phyloP scores from a whole-genome alignment of 2,329 filamentous ascomycete species.

The Beauveria bassiana region DNA sequence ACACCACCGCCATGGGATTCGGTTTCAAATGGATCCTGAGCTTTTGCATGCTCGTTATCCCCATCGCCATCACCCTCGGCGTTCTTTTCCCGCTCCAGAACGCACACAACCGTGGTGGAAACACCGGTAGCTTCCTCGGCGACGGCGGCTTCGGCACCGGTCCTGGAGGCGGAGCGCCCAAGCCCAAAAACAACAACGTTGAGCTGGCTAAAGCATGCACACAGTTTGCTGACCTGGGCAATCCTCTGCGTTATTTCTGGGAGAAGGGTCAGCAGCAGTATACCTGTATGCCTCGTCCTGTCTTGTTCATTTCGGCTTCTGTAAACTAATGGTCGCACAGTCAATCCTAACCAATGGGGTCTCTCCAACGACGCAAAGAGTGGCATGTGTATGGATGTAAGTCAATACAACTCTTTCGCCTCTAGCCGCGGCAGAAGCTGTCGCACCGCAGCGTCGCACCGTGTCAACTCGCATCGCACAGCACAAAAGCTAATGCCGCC shows the following conservation, averaged over 20 bases:
- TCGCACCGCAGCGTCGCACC: constrained; percentile 3
- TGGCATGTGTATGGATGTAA: constrained; percentile 44
- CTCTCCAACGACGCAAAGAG: constrained; percentile 30
- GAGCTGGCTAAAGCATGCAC: constrained; percentile 33
- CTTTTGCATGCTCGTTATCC: constrained; percentile 40
- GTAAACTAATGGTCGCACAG: constrained; percentile 22
- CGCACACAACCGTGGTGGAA: constrained; percentile 33
- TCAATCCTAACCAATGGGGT: constrained; percentile 51
- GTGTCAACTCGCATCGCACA: neutral
- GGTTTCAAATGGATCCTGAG: constrained; percentile 39
- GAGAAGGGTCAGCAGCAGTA: constrained; percentile 32
- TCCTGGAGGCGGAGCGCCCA: constrained; percentile 13
- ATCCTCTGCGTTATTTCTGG: constrained; percentile 26
- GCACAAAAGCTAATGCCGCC: constrained; percentile 6
- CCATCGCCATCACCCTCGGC: constrained; percentile 41
- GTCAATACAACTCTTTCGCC: constrained; percentile 18
- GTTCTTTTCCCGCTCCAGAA: constrained; percentile 41
- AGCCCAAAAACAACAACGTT: constrained; percentile 25
- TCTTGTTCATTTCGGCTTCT: neutral
- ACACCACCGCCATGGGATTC: constrained; percentile 26
- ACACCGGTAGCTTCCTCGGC: constrained; percentile 36
- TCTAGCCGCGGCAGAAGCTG: neutral
- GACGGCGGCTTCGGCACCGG: constrained; percentile 15
- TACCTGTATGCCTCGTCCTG: constrained; percentile 33
- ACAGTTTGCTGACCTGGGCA: constrained; percentile 33